Percentiles rank a stretch among this genome's conserved stretches.
phyloP scores from a whole-genome alignment of 2,329 filamentous ascomycete genomes.

The Botrytis tulipae region DNA sequence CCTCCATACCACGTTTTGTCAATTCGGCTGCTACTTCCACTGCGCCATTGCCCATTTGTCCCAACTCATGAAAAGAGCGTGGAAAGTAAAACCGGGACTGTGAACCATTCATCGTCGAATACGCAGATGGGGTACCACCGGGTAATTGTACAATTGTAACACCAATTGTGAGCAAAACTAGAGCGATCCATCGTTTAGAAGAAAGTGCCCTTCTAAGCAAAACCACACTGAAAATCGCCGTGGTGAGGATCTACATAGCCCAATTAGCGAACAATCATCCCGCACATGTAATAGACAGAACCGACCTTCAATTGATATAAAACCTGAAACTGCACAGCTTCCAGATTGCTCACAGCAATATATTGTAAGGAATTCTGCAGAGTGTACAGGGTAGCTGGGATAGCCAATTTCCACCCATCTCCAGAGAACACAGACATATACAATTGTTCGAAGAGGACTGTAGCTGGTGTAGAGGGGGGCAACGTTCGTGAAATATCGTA shows the following conservation, averaged over 20 bases:
- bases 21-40: slow-evolving; percentile 51
- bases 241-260: slow-evolving; percentile 67
- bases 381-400: slow-evolving; percentile 86
- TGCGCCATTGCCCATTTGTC: slow-evolving; percentile 57
- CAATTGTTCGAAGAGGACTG: slow-evolving; percentile 76
- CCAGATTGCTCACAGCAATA: slow-evolving; percentile 83
- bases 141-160: slow-evolving; percentile 85
- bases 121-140: slow-evolving; percentile 53
- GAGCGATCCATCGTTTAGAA: slow-evolving; percentile 72
- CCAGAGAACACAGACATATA: slow-evolving; percentile 79
- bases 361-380: slow-evolving; percentile 94
- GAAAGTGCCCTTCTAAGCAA: slow-evolving; percentile 72
- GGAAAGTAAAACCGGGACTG: slow-evolving; percentile 63
- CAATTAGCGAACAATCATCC: slow-evolving; percentile 23
- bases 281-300: not conserved
- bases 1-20: slow-evolving; percentile 48
- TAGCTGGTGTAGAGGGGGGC: slow-evolving; percentile 75
- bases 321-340: slow-evolving; percentile 90
- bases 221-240: slow-evolving; percentile 79
- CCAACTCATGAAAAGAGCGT: slow-evolving; percentile 73
- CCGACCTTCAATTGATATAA: slow-evolving; percentile 85
- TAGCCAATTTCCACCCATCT: slow-evolving; percentile 91
- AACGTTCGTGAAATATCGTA: slow-evolving; percentile 80
- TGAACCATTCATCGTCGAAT: slow-evolving; percentile 62
- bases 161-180: slow-evolving; percentile 76